Percentiles rank a stretch among this genome's conserved stretches.
These are phyloP conservation scores for Malassezia furfur DNA, from an alignment of 1,284 basidiomycete genomes.

Conservation along the genomic window DNA sequence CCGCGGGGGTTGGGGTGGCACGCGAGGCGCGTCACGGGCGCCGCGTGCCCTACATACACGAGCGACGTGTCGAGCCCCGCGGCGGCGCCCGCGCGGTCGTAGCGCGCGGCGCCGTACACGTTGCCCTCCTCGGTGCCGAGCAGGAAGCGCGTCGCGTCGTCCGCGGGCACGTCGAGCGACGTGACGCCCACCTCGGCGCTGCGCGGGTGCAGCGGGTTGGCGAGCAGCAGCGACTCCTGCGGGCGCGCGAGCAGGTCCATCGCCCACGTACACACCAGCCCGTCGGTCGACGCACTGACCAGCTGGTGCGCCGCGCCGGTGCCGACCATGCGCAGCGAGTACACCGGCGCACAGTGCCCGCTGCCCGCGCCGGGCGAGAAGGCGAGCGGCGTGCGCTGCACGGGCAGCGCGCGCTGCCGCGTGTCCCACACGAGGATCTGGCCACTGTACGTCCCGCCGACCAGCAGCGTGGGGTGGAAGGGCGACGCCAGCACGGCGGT, in stretches of 20 bases:
- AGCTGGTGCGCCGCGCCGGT: conserved; percentile 96
- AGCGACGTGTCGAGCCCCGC: conserved; percentile 85
- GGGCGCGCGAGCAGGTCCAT: conserved; percentile 97
- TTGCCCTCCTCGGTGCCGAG: conserved; percentile 96
- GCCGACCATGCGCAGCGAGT: conserved; percentile 91
- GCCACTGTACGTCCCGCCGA: conserved; percentile 94
- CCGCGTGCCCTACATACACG: conserved; percentile 81
- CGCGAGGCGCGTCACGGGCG: conserved; percentile 81
- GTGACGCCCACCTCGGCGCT: conserved; percentile 87
- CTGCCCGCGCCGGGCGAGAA: conserved; percentile 54
- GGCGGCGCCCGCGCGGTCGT: conserved; percentile 89
- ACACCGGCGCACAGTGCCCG: conserved; percentile 96
- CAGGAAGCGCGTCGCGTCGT: conserved; percentile 90
- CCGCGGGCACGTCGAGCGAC: conserved; percentile 79
- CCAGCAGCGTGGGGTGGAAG: conserved; percentile 91
- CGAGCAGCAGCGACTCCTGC: conserved; percentile 35
- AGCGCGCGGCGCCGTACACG: conserved; percentile 86
- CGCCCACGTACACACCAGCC: conserved; percentile 91
- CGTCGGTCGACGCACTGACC: conserved; percentile 89
- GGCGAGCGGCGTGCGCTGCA: conserved; percentile 79
- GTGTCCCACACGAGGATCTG: conserved; percentile 98
- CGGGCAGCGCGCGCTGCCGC: conserved; percentile 76
- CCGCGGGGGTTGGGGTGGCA: conserved; percentile 68
- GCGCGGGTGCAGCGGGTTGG: conserved; percentile 26
- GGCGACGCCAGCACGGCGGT: conserved; percentile 92